Percentiles rank a stretch among this genome's conserved stretches.
phyloP scores from a whole-genome alignment of 805 yeast species.

The Blastobotrys robertii region DNA sequence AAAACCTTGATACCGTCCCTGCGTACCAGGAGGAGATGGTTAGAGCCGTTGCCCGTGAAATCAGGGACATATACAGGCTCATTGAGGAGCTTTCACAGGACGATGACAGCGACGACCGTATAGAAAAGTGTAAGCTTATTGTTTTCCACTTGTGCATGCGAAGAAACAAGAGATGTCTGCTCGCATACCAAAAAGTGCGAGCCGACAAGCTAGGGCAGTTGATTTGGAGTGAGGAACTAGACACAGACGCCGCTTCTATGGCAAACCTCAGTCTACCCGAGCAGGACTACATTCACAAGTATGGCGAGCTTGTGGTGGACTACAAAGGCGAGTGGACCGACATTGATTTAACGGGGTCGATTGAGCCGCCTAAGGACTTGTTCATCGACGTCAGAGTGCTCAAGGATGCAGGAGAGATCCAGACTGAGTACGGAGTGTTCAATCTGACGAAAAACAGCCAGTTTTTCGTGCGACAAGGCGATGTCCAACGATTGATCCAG shows the following conservation, averaged over 20 bases:
- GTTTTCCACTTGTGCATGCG: conserved; percentile 70
- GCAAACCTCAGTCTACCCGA: conserved; percentile 63
- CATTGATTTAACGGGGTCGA: conserved; percentile 77
- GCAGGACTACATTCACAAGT: conserved; percentile 63
- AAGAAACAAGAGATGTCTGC: conserved; percentile 78
- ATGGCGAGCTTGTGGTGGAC: conserved; percentile 60
- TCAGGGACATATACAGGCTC: conserved; percentile 35
- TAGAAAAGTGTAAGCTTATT: conserved; percentile 33
- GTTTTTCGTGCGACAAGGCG: conserved; percentile 86
- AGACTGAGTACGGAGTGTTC: conserved; percentile 94
- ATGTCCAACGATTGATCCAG: conserved; percentile 86
- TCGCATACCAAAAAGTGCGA: conserved; percentile 73
- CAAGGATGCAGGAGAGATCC: conserved; percentile 93
- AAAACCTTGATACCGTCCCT: conserved; percentile 54
- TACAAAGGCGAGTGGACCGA: conserved; percentile 75
- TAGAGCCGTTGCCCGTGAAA: conserved; percentile 61
- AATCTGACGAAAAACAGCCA: conserved; percentile 89
- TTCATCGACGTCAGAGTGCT: conserved; percentile 90
- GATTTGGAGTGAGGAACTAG: conserved; percentile 49
- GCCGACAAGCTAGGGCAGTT: conserved; percentile 55
- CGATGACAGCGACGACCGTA: conserved; percentile 23
- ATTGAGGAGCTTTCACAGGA: conserved; percentile 13
- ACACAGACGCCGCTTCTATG: conserved; percentile 25
- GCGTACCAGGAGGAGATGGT: conserved; percentile 64
- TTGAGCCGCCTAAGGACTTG: conserved; percentile 84